A percentile compares a stretch with the other conserved stretches of the same genome.
Evolutionary conservation across 2,329 filamentous ascomycete genomes (phyloP).

Genomic region (Ceratocystis harringtonii): DNA sequence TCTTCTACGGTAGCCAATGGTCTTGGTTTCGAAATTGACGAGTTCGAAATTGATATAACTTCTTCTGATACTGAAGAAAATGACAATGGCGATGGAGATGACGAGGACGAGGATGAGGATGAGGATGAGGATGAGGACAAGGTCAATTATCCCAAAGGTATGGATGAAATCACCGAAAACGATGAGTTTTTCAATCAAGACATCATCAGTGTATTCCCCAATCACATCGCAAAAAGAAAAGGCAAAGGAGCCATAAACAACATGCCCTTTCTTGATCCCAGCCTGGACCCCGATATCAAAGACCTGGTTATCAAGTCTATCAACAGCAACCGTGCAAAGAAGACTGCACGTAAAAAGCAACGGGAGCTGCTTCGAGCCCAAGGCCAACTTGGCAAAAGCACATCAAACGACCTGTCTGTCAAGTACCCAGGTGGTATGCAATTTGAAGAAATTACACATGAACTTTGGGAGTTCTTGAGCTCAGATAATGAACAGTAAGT

Average conservation of each 20-base stretch:
- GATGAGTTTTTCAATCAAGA: constrained; percentile 12
- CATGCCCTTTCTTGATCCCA: constrained; percentile 18
- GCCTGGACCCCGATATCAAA: constrained; percentile 53
- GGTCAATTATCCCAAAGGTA: neutral
- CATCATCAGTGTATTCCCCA: constrained; percentile 10
- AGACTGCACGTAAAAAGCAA: constrained; percentile 53
- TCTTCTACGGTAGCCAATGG: constrained; percentile 38
- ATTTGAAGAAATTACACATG: constrained; percentile 48
- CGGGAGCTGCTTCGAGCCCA: constrained; percentile 53
- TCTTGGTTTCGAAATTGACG: constrained; percentile 43
- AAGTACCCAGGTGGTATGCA: constrained; percentile 15
- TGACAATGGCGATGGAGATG: neutral
- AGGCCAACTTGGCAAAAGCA: constrained; percentile 48
- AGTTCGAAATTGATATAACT: neutral
- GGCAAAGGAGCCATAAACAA: neutral
- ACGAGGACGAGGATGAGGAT: neutral
- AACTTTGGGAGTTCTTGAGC: constrained; percentile 57
- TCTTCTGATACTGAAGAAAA: neutral
- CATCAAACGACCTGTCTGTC: constrained; percentile 55
- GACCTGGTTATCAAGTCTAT: constrained; percentile 42
- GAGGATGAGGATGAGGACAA: neutral
- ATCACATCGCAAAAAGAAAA: neutral
- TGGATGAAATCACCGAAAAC: neutral
- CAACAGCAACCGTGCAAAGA: constrained; percentile 55
- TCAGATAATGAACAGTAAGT: constrained; percentile 47